A percentile compares a stretch with the other conserved stretches of the same genome.
phyloP scores from a whole-genome alignment of 306 rosid genomes.

The Pyrus pyrifolia region DNA sequence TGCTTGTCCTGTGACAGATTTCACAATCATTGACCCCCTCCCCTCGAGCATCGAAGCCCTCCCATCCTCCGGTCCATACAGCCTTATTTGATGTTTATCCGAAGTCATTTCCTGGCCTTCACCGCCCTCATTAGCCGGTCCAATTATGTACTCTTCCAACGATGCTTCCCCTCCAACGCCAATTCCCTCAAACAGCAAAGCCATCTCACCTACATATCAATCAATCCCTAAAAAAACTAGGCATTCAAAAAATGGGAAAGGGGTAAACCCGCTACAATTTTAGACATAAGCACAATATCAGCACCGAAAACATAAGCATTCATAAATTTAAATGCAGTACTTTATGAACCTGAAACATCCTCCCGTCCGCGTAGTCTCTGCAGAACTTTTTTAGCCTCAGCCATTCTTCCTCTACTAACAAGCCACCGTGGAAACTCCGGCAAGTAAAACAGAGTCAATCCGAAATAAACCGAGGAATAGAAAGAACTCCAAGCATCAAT shows the following conservation, averaged over 20 bases:
- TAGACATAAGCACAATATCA: neutral
- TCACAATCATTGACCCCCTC: conserved; percentile 22
- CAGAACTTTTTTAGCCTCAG: conserved; percentile 31
- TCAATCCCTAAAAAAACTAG: neutral
- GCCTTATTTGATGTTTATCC: conserved; percentile 27
- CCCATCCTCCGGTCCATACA: conserved; percentile 35
- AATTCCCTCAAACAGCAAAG: conserved; percentile 35
- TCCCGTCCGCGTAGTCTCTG: conserved; percentile 30
- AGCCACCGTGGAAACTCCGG: conserved; percentile 46
- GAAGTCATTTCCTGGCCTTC: conserved; percentile 7
- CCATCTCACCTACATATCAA: conserved; percentile 30
- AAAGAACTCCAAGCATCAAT: conserved; percentile 36
- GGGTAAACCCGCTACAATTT: neutral
- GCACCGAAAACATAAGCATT: neutral
- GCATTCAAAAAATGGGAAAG: neutral
- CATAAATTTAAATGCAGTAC: neutral
- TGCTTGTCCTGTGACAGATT: conserved; percentile 24
- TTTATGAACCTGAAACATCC: conserved; percentile 29
- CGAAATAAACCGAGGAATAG: conserved; percentile 24
- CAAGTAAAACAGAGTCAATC: conserved; percentile 20
- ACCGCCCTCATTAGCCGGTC: conserved; percentile 10
- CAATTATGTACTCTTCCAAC: conserved; percentile 37
- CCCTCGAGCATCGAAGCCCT: conserved; percentile 23
- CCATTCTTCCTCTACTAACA: conserved; percentile 33
- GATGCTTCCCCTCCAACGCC: conserved; percentile 33